Evolutionary conservation across 2,329 filamentous ascomycete genomes (phyloP).

Genomic region (Penicillium sp.): DNA sequence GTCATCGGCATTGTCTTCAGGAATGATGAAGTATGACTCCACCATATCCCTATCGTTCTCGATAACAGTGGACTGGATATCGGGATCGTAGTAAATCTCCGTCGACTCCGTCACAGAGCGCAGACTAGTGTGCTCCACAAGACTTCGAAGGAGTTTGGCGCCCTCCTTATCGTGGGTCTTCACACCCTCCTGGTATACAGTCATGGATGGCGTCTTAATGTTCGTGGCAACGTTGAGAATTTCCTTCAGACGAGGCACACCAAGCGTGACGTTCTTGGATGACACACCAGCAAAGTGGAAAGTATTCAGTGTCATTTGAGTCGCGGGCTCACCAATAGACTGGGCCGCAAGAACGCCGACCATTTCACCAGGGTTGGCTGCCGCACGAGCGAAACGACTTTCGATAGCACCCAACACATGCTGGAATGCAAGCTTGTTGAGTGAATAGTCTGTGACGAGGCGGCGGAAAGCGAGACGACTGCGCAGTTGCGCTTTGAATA

Average conservation of each 20-base stretch:
- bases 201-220: constrained; percentile 98
- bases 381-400: constrained; percentile 78
- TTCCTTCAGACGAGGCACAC: constrained; percentile 98
- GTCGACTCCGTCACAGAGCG: constrained; percentile 87
- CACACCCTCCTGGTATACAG: constrained; percentile 71
- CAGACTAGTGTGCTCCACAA: constrained; percentile 90
- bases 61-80: constrained; percentile 81
- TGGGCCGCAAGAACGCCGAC: constrained; percentile 96
- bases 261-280: constrained; percentile 98
- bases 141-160: constrained; percentile 80
- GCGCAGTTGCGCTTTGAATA: constrained; percentile 89
- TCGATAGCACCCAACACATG: constrained; percentile 90
- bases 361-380: constrained; percentile 95
- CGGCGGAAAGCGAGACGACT: constrained; percentile 91
- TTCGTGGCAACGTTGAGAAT: constrained; percentile 97
- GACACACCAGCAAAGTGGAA: constrained; percentile 99
- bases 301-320: constrained; percentile 98
- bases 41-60: constrained; percentile 89
- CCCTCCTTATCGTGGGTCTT: constrained; percentile 67
- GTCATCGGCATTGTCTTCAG: constrained; percentile 70
- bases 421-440: constrained; percentile 89
- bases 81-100: constrained; percentile 96
- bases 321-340: constrained; percentile 97
- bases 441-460: constrained; percentile 76
- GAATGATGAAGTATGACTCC: constrained; percentile 93